phyloP scores from a whole-genome alignment of 345 rosid genomes.

The Balakata baccata region DNA sequence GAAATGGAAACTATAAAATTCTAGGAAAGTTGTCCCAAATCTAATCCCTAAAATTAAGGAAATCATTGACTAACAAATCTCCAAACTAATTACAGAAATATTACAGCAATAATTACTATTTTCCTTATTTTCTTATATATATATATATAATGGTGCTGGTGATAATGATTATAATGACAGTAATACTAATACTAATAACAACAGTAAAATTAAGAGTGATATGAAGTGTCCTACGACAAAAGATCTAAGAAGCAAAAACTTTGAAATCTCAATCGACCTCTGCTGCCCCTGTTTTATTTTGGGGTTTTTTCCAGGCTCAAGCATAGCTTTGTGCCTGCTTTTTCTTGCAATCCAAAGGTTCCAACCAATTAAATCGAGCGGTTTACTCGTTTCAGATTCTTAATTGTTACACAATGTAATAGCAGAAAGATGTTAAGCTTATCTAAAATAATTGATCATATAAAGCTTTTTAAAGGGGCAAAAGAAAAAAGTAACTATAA shows the following conservation, averaged over 20 bases:
- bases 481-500: neutral
- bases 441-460: neutral
- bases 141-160: neutral
- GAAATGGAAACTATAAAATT: too few relatives aligned
- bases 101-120: too few relatives aligned
- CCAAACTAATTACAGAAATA: too few relatives aligned
- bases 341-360: neutral
- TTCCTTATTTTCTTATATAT: too few relatives aligned
- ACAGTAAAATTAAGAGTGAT: constrained; percentile 5
- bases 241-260: neutral
- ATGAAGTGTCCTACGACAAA: neutral
- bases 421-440: neutral
- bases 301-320: neutral
- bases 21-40: too few relatives aligned
- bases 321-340: neutral
- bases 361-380: neutral
- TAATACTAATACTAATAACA: neutral
- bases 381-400: neutral
- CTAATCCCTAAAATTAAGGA: too few relatives aligned
- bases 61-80: too few relatives aligned
- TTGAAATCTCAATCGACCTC: neutral
- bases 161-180: neutral
- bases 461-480: neutral
- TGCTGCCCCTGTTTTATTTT: neutral
- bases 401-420: neutral